These are phyloP conservation scores for Pulveroboletus sp. DNA, from an alignment of 768 basidiomycete genomes.

Conservation along the genomic window DNA sequence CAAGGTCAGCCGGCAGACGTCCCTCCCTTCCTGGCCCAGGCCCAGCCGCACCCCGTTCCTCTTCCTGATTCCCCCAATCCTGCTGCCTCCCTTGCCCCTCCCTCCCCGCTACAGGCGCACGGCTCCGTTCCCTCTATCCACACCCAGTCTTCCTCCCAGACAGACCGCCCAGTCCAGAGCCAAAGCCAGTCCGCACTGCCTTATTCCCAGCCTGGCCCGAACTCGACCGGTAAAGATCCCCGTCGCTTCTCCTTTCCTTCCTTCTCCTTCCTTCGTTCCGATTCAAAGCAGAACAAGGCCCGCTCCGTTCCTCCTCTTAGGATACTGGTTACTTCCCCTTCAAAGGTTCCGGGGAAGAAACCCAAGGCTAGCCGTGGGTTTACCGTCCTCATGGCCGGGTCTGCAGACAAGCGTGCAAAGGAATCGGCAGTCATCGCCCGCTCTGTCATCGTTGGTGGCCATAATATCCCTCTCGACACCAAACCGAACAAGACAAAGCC, in stretches of 20 bases:
- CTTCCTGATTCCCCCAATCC: constrained; percentile 20
- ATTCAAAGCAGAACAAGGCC: constrained; percentile 26
- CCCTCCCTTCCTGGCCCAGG: background rate
- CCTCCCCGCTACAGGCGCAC: constrained; percentile 7
- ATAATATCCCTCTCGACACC: constrained; percentile 26
- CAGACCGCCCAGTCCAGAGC: constrained; percentile 19
- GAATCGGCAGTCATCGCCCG: constrained; percentile 63
- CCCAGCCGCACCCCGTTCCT: constrained; percentile 3
- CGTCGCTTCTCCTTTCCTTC: constrained; percentile 52
- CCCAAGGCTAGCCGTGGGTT: constrained; percentile 35
- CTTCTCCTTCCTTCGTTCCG: constrained; percentile 39
- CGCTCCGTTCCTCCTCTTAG: constrained; percentile 9
- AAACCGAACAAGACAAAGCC: constrained; percentile 39
- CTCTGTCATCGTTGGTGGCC: constrained; percentile 63
- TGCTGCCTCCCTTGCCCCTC: constrained; percentile 18
- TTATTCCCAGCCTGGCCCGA: constrained; percentile 13
- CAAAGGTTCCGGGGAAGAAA: constrained; percentile 41
- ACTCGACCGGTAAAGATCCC: constrained; percentile 21
- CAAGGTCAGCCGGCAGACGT: constrained; percentile 12
- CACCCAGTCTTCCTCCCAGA: constrained; percentile 16
- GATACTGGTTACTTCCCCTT: constrained; percentile 29
- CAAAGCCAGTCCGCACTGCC: constrained; percentile 29
- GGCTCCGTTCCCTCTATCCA: constrained; percentile 6
- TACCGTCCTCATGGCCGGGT: constrained; percentile 29
- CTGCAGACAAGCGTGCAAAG: constrained; percentile 54